phyloP scores from a whole-genome alignment of 1,284 basidiomycete genomes.

The Cutaneotrichosporon sp. region DNA sequence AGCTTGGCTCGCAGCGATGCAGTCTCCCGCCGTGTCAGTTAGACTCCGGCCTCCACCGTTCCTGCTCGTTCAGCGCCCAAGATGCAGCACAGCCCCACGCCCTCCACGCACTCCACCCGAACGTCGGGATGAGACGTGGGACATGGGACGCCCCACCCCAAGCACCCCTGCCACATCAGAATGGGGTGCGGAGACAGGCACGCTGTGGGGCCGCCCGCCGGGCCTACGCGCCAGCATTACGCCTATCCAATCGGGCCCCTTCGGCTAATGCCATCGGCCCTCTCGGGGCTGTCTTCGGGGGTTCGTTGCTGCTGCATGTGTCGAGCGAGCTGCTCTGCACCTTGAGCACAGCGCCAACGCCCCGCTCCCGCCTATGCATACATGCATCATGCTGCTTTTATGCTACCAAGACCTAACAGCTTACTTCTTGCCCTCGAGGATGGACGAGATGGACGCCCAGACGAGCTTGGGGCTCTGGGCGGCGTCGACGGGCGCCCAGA shows the following conservation, averaged over 20 bases:
- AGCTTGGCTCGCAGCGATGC: no score
- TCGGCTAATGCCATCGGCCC: neutral
- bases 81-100: no score
- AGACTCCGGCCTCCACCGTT: no score
- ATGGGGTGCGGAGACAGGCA: neutral
- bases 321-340: neutral
- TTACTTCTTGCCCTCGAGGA: constrained; percentile 28
- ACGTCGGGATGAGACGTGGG: no score
- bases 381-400: constrained; percentile 1
- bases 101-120: no score
- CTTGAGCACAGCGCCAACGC: neutral
- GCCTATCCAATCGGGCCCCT: neutral
- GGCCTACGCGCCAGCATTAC: neutral
- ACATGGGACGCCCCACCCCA: neutral
- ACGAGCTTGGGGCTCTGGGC: constrained; percentile 89
- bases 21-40: no score
- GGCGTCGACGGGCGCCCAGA: constrained; percentile 89
- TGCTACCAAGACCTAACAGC: neutral
- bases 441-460: constrained; percentile 70
- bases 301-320: neutral
- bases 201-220: neutral
- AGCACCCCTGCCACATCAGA: neutral
- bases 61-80: no score
- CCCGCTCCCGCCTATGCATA: neutral
- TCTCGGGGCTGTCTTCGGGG: neutral